Base-by-base conservation (phyloP, 2,329 filamentous ascomycete species). In the Clarireedia monteithiana region DNA sequence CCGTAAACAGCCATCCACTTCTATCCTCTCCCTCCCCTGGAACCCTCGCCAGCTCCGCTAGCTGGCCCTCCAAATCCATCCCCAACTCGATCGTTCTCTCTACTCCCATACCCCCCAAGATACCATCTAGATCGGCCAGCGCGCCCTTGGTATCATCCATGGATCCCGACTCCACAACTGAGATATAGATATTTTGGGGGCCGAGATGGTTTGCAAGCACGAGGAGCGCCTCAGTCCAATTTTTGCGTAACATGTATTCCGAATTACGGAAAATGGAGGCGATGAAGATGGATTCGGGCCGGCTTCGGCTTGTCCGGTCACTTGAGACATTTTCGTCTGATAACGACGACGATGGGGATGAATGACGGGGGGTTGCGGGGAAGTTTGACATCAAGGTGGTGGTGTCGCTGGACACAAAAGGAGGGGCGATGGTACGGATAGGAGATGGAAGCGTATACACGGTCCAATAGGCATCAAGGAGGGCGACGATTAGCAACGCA, bases 181-280 rank as follows among this genome's bases (percentile, higher is more conserved):
- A 83, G 42, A 90, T 77, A 65, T 79, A 89, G 2, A 89, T 79
- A 65, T 88, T 88, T 3, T 81, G 74, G 0, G 77, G 70, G 0
- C 85, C 85, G 4, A 88, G 71, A 5, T 74, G 71, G 47, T 77
- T 71, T 5, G 79, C 75, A 20, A 89, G 71, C 2, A 77, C 72
- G 6, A 85, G 57, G 2, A 89, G 72, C 0, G 82, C 82, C 5
- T 75, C 69, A 59, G 77, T 83, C 85, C 86, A 89, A 62, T 84
- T 77, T 5, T 73, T 72, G 6, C 79, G 75, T 2, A 89, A 74
- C 24, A 88, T 72, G 1, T 68, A 66, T 58, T 79, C 85, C 60
- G 81, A 81, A 64, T 86, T 88, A 77, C 84, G 88, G 65, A 87
- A 84, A 66, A 85, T 81, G 59, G 80, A 81, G 4, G 84, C 81